A percentile compares a stretch with the other conserved stretches of the same genome.
These are phyloP conservation scores for Blastocladiella britannica DNA, from an alignment of 192 early-diverging fungal species.

Conservation along the genomic window DNA sequence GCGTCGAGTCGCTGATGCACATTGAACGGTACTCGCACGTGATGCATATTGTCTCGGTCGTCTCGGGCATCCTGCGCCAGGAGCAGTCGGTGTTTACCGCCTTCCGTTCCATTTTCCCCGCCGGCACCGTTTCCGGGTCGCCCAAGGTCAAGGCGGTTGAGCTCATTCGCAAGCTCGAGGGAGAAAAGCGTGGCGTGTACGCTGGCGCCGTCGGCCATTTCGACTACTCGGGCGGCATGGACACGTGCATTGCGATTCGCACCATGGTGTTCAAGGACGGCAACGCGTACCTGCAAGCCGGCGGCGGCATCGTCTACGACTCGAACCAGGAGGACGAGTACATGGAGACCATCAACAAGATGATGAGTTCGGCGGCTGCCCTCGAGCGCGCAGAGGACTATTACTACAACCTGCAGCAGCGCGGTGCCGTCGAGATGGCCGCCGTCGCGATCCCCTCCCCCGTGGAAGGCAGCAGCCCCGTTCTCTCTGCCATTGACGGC, in stretches of 20 bases:
- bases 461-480: no score
- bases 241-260: slow-evolving; percentile 96
- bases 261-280: slow-evolving; percentile 97
- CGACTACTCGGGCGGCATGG: slow-evolving; percentile 74
- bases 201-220: slow-evolving; percentile 86
- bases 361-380: slow-evolving; percentile 71
- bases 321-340: slow-evolving; percentile 77
- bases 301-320: slow-evolving; percentile 94
- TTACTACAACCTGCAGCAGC: slow-evolving; percentile 45
- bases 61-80: slow-evolving; percentile 68
- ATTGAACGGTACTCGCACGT: slow-evolving; percentile 94
- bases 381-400: slow-evolving; percentile 68
- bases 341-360: slow-evolving; percentile 91
- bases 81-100: slow-evolving; percentile 85
- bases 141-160: slow-evolving; percentile 96
- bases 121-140: slow-evolving; percentile 93
- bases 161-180: slow-evolving; percentile 74
- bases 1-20: slow-evolving; percentile 90
- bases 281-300: slow-evolving; percentile 79
- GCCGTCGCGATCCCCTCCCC: neutral
- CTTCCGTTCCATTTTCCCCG: slow-evolving; percentile 93
- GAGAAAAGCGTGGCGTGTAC: slow-evolving; percentile 79
- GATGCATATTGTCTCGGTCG: slow-evolving; percentile 99
- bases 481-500: no score
- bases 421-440: neutral